These are phyloP conservation scores for Talaromyces albobiverticillius DNA, from an alignment of 2,329 filamentous ascomycete genomes.

Conservation along the genomic window DNA sequence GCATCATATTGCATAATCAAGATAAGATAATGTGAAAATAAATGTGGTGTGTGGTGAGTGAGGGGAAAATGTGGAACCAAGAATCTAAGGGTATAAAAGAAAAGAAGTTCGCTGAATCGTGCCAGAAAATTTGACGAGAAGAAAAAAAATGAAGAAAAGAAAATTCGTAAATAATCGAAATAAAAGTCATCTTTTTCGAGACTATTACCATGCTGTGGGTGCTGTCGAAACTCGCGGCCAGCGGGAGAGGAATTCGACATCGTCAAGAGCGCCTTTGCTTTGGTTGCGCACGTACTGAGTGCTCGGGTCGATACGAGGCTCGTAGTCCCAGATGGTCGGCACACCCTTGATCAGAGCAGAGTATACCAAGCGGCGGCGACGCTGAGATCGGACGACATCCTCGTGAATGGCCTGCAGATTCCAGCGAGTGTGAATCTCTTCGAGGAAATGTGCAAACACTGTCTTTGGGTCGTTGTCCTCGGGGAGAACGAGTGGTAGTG, in stretches of 20 bases:
- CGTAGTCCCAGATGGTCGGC: conserved; percentile 82
- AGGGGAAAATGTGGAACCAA: conserved; percentile 5
- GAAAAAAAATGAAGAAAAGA: not conserved
- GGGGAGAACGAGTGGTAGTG: conserved; percentile 31
- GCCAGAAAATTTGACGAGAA: too few relatives aligned
- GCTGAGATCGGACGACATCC: conserved; percentile 73
- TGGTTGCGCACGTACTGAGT: conserved; percentile 71
- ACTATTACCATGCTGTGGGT: too few relatives aligned
- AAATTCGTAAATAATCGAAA: too few relatives aligned
- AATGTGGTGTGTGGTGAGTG: too few relatives aligned
- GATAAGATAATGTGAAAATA: not conserved
- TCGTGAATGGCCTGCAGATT: conserved; percentile 74
- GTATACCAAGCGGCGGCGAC: conserved; percentile 75
- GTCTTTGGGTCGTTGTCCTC: conserved; percentile 33
- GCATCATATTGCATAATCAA: conserved; percentile 1
- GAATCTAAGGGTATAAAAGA: conserved; percentile 9
- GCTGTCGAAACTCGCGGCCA: conserved; percentile 33
- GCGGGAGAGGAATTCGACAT: conserved; percentile 40
- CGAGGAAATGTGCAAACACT: conserved; percentile 64
- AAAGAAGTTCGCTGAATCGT: conserved; percentile 6
- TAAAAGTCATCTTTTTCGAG: too few relatives aligned
- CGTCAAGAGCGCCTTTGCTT: conserved; percentile 39
- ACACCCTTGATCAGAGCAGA: conserved; percentile 71
- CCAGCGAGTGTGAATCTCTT: conserved; percentile 74
- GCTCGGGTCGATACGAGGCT: conserved; percentile 56